Base-by-base conservation (phyloP, 2,329 filamentous ascomycete genomes). In the Orbilia javanica region DNA sequence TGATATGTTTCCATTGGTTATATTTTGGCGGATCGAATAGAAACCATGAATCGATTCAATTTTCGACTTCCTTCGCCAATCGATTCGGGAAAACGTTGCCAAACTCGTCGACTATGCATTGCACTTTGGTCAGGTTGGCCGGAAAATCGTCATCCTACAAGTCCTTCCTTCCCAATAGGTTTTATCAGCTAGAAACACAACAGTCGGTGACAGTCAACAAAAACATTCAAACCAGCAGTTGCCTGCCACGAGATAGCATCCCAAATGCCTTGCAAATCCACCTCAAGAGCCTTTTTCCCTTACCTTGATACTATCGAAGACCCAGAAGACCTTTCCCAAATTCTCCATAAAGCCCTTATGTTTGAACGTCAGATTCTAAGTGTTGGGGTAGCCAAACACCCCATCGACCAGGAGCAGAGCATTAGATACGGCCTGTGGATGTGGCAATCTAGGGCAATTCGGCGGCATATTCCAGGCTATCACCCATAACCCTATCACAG, bases 241-340 rank as follows among this genome's bases (percentile, higher is more conserved):
- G 29, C 29, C 7, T 31, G 29, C 29, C 29, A 39, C 11, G 13
- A 11, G n/a, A n/a, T n/a, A n/a, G 13, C 13, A 5, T 13, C 34
- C 34, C 11, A 1, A 20, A 76, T 76, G 65, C 64, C 72, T 5
- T 76, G 72, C 34, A 76, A 69, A 39, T 29, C 46, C n/a, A 39
- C 15, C 22, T 76, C 72, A 10, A 50, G 72, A 39, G 55, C 72
- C 13, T 60, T 76, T 39, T 76, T 57, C 36, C 64, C 42, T 15
- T 76, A 39, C 25, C 55, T 76, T 46, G 72, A 76, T 25, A 5
- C 0, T 7, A 36, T 65, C 39, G 39, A 27, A 7, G 42, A 69
- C 20, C 6, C 18, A 36, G 25, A 50, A 4, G 64, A 76, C 13
- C 34, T 76, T 29, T 36, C 53, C 2, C 5, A 39, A 25, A 18